Evolutionary conservation across 768 basidiomycete species (phyloP).

Genomic region (Leccinum boreale): DNA sequence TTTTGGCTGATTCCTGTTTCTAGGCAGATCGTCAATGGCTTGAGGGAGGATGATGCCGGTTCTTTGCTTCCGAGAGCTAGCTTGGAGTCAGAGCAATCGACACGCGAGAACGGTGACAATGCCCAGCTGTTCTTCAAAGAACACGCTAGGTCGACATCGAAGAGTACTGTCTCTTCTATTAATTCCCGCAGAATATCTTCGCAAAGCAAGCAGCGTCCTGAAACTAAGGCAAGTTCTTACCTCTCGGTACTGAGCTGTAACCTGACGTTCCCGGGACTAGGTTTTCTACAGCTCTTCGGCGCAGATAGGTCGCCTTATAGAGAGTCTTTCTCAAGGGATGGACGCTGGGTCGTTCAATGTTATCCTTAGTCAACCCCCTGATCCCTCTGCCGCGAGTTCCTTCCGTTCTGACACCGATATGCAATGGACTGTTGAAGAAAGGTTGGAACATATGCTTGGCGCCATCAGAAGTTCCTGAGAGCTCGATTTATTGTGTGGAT

Average conservation of each 20-base stretch:
- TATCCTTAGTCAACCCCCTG: slow-evolving; percentile 40
- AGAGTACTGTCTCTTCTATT: slow-evolving; percentile 57
- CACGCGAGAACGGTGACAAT: slow-evolving; percentile 44
- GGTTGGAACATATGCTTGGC: slow-evolving; percentile 67
- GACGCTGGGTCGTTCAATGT: slow-evolving; percentile 86
- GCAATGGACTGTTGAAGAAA: slow-evolving; percentile 74
- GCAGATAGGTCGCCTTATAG: slow-evolving; percentile 81
- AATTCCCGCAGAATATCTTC: slow-evolving; percentile 56
- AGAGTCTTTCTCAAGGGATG: slow-evolving; percentile 75
- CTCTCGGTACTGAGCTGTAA: slow-evolving; percentile 2
- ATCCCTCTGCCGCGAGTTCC: slow-evolving; percentile 62
- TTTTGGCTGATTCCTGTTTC: slow-evolving; percentile 1
- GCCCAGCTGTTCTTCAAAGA: slow-evolving; percentile 76
- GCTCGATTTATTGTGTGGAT: slow-evolving; percentile 25
- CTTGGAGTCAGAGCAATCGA: slow-evolving; percentile 72
- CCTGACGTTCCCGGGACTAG: slow-evolving; percentile 12
- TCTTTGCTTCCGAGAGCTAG: slow-evolving; percentile 67
- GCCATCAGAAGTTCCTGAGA: slow-evolving; percentile 32
- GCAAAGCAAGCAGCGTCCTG: slow-evolving; percentile 62
- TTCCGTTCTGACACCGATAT: slow-evolving; percentile 56
- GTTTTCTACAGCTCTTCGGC: slow-evolving; percentile 52
- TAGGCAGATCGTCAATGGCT: slow-evolving; percentile 78
- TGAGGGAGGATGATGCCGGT: slow-evolving; percentile 75
- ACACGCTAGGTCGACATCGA: slow-evolving; percentile 63
- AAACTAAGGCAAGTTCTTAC: slow-evolving; percentile 67